phyloP scores from a whole-genome alignment of 345 rosid genomes.

The Raphanus sativus region DNA sequence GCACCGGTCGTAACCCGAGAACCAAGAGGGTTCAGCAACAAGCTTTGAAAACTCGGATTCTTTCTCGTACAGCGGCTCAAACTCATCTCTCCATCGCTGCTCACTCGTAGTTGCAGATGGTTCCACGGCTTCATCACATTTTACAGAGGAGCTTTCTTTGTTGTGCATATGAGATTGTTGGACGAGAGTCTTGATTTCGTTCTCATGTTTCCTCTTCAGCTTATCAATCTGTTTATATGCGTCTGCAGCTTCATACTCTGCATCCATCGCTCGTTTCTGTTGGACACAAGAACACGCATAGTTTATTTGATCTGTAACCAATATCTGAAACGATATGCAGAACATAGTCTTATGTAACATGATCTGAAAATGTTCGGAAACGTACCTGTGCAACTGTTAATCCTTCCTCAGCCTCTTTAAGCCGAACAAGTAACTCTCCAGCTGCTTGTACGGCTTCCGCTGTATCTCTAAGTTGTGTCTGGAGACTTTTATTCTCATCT shows the following conservation, averaged over 20 bases:
- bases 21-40: constrained; percentile 71
- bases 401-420: constrained; percentile 93
- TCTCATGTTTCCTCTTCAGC: constrained; percentile 57
- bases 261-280: constrained; percentile 66
- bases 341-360: no score
- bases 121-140: constrained; percentile 49
- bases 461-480: constrained; percentile 85
- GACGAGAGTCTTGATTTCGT: constrained; percentile 40
- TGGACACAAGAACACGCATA: not conserved
- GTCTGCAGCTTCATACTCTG: constrained; percentile 61
- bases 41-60: constrained; percentile 56
- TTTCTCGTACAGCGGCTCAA: constrained; percentile 57
- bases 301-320: no score
- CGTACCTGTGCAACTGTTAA: constrained; percentile 56
- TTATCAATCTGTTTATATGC: constrained; percentile 56
- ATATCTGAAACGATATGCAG: not conserved
- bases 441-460: constrained; percentile 98
- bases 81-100: constrained; percentile 73
- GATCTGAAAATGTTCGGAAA: not conserved
- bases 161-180: constrained; percentile 41
- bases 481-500: constrained; percentile 85
- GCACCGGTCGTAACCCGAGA: constrained; percentile 90
- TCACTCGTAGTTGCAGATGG: constrained; percentile 43
- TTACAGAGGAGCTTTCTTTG: constrained; percentile 40
- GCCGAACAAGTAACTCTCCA: constrained; percentile 87